Evolutionary conservation across 257 asterid genomes (phyloP).

Genomic region (Solanum virginianum): DNA sequence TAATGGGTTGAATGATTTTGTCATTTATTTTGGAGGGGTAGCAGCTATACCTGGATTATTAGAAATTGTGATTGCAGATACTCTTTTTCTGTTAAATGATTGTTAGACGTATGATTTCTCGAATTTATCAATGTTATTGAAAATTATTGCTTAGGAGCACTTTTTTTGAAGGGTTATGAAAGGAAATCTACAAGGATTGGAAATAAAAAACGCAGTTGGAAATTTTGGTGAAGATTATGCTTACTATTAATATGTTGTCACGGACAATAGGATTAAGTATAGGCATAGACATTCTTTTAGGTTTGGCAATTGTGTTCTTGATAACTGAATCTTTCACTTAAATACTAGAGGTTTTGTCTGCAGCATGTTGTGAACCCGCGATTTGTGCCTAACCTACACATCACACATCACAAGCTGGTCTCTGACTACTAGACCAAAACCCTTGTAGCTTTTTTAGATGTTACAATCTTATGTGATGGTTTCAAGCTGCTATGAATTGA

Average conservation of each 20-base stretch:
- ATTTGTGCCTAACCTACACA: not conserved
- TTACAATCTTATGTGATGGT: not conserved
- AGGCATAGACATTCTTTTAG: not conserved
- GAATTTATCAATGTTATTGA: not conserved
- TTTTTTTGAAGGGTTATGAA: not conserved
- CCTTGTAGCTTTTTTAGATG: not conserved
- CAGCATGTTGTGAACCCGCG: not conserved
- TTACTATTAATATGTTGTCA: not conserved
- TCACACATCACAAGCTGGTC: not conserved
- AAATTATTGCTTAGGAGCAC: not conserved
- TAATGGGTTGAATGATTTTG: not conserved
- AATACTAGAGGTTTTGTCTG: not conserved
- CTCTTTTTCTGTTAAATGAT: not conserved
- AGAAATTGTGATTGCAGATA: not conserved
- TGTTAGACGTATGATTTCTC: not conserved
- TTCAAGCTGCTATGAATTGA: not conserved
- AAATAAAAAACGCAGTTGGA: not conserved
- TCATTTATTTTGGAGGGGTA: not conserved
- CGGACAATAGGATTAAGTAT: not conserved
- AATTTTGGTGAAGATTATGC: not conserved
- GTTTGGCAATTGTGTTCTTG: not conserved
- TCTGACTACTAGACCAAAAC: not conserved
- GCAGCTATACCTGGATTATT: not conserved
- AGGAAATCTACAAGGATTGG: not conserved
- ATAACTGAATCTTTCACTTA: not conserved